These are phyloP conservation scores for Calonectria pseudoreteaudii DNA, from an alignment of 2,329 filamentous ascomycete genomes.

Conservation along the genomic window DNA sequence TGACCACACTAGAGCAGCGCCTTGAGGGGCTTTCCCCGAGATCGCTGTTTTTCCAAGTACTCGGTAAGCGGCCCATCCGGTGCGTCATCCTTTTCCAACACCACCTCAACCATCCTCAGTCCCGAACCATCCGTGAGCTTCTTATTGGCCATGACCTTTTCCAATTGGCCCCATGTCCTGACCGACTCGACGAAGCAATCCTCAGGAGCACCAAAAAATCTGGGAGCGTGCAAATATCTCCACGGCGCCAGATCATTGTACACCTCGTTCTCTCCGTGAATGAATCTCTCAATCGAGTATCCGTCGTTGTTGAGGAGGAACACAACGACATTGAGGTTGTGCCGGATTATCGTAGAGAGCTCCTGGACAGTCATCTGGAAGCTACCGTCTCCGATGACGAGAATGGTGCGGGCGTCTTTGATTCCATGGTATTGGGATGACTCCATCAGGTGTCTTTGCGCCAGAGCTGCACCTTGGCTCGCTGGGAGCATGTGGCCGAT, in stretches of 20 bases:
- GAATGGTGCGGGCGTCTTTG: neutral
- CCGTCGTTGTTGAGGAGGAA: neutral
- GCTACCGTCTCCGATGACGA: neutral
- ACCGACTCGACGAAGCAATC: neutral
- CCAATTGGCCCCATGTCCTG: neutral
- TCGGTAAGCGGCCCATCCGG: neutral
- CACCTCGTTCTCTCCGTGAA: neutral
- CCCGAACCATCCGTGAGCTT: neutral
- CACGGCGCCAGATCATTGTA: neutral
- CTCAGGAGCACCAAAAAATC: neutral
- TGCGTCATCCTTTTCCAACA: neutral
- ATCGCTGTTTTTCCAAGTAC: neutral
- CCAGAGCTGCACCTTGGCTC: neutral
- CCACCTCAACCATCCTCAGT: neutral
- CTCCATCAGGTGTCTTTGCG: neutral
- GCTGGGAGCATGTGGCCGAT: conserved; percentile 1
- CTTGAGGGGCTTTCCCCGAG: neutral
- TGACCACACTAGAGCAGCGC: neutral
- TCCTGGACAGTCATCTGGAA: conserved; percentile 1
- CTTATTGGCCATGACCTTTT: neutral
- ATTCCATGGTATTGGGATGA: neutral
- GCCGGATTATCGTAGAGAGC: neutral
- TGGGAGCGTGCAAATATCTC: neutral
- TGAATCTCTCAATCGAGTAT: neutral
- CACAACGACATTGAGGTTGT: neutral